Conservation (phyloP, 2,329 filamentous ascomycete genomes). For the Rutstroemia sp. region DNA sequence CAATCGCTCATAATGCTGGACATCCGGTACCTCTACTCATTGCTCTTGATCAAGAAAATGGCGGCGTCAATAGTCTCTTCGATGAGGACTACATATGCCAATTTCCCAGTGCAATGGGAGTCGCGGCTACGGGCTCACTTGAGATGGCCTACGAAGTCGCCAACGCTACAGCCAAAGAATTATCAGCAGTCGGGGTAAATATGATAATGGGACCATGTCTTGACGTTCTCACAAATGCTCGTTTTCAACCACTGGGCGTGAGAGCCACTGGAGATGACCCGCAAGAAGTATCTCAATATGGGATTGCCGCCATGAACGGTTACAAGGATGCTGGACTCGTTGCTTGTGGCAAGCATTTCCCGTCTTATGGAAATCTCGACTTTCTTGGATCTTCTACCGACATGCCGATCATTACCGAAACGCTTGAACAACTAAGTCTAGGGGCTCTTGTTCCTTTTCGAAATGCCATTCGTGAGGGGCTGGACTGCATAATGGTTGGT, state of each 20-base stretch:
- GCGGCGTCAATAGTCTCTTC: slow-evolving; percentile 92
- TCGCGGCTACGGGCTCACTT: slow-evolving; percentile 83
- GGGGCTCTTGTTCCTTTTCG: slow-evolving; percentile 87
- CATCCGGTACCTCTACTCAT: slow-evolving; percentile 86
- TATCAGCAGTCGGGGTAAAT: slow-evolving; percentile 90
- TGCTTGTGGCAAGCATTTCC: slow-evolving; percentile 93
- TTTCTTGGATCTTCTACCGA: slow-evolving; percentile 87
- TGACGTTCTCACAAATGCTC: slow-evolving; percentile 87
- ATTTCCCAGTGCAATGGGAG: slow-evolving; percentile 93
- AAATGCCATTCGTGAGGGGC: slow-evolving; percentile 76
- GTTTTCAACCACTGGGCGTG: slow-evolving; percentile 85
- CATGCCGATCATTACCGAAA: slow-evolving; percentile 93
- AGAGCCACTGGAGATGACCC: slow-evolving; percentile 88
- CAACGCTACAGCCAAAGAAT: slow-evolving; percentile 86
- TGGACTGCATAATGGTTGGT: slow-evolving; percentile 94
- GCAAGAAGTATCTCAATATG: slow-evolving; percentile 89
- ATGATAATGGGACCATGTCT: slow-evolving; percentile 90
- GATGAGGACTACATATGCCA: slow-evolving; percentile 94
- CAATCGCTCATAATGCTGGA: slow-evolving; percentile 81
- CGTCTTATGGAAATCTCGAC: slow-evolving; percentile 90
- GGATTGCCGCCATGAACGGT: slow-evolving; percentile 82
- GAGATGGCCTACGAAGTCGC: slow-evolving; percentile 84
- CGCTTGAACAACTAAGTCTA: slow-evolving; percentile 84
- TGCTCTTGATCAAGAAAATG: slow-evolving; percentile 94
- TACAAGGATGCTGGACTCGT: slow-evolving; percentile 86